phyloP scores from a whole-genome alignment of 495 filamentous ascomycete genomes.

The Baudoinia panamericana region DNA sequence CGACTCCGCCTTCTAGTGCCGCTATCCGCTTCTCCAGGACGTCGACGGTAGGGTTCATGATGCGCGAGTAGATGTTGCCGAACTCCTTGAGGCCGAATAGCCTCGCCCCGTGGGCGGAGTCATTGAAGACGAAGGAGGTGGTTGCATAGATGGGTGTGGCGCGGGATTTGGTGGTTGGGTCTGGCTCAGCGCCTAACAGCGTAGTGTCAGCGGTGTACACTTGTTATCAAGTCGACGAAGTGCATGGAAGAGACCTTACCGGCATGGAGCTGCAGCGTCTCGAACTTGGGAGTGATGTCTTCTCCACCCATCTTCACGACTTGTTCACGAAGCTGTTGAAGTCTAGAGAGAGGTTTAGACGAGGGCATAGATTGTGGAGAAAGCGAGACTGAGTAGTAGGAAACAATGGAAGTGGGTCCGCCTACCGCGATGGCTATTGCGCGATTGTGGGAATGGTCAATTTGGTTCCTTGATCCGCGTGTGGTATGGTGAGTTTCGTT shows the following conservation, averaged over 20 bases:
- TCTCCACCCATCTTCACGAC: slow-evolving; percentile 21
- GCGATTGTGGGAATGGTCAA: too few relatives aligned
- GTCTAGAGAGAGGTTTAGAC: slow-evolving; percentile 8
- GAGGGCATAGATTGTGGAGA: slow-evolving; percentile 7
- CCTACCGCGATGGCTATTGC: too few relatives aligned
- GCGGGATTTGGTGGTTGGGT: slow-evolving; percentile 74
- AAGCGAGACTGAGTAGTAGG: not conserved
- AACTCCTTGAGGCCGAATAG: slow-evolving; percentile 97
- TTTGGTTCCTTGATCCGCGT: too few relatives aligned
- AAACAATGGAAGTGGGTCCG: too few relatives aligned
- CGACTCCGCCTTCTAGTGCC: slow-evolving; percentile 86
- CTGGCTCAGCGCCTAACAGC: slow-evolving; percentile 57
- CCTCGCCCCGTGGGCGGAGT: slow-evolving; percentile 89
- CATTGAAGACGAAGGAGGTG: slow-evolving; percentile 87
- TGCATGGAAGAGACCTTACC: slow-evolving; percentile 49
- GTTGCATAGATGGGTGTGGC: slow-evolving; percentile 96
- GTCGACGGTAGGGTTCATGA: slow-evolving; percentile 97
- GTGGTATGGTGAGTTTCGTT: too few relatives aligned
- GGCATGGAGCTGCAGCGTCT: slow-evolving; percentile 94
- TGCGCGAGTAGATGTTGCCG: slow-evolving; percentile 95
- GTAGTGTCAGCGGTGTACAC: too few relatives aligned
- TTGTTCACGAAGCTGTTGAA: slow-evolving; percentile 20
- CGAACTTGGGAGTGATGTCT: slow-evolving; percentile 41
- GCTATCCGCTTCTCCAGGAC: slow-evolving; percentile 97
- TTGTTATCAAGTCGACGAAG: slow-evolving; percentile 22